These are phyloP conservation scores for Wickerhamiella sergipiensis DNA, from an alignment of 805 yeast species.

Conservation along the genomic window DNA sequence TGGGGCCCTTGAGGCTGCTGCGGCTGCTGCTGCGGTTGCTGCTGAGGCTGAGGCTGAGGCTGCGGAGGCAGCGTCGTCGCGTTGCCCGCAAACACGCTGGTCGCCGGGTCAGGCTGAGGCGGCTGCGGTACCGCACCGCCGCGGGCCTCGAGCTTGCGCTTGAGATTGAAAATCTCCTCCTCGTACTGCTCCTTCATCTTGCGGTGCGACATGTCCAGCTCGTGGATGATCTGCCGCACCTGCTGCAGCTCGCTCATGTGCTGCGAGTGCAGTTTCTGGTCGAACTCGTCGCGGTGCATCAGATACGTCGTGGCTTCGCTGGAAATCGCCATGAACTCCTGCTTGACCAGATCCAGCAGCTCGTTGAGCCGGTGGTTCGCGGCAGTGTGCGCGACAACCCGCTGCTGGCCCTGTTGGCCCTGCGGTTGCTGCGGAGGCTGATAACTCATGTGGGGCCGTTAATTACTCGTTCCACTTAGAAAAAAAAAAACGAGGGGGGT, in stretches of 20 bases:
- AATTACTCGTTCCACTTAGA: no score
- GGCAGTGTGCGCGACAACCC: conserved; percentile 6
- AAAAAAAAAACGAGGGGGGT: background rate
- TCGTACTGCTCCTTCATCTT: conserved; percentile 93
- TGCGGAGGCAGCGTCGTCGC: conserved; percentile 3
- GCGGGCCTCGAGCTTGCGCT: conserved; percentile 57
- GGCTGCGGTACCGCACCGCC: conserved; percentile 8
- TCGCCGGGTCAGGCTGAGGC: conserved; percentile 9
- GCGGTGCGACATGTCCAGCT: conserved; percentile 85
- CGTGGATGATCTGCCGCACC: conserved; percentile 86
- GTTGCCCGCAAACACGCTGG: conserved; percentile 10
- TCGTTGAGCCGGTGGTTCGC: conserved; percentile 40
- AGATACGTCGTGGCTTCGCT: conserved; percentile 76
- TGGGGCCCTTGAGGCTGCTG: background rate
- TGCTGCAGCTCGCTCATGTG: conserved; percentile 89
- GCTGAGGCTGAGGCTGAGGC: conserved; percentile 11
- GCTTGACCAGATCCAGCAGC: conserved; percentile 79
- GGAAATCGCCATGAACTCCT: conserved; percentile 74
- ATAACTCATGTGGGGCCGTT: conserved; percentile 1
- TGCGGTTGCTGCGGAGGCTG: conserved; percentile 7
- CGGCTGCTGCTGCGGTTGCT: background rate
- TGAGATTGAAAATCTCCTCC: conserved; percentile 76
- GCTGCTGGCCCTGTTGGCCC: conserved; percentile 6
- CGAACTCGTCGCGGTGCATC: conserved; percentile 86
- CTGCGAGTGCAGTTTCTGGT: conserved; percentile 62